Evolutionary conservation across 176 grass and related monocot genomes (phyloP), one percentile per base, ranked within the genome.

Genomic region (Oryza meyeriana): DNA sequence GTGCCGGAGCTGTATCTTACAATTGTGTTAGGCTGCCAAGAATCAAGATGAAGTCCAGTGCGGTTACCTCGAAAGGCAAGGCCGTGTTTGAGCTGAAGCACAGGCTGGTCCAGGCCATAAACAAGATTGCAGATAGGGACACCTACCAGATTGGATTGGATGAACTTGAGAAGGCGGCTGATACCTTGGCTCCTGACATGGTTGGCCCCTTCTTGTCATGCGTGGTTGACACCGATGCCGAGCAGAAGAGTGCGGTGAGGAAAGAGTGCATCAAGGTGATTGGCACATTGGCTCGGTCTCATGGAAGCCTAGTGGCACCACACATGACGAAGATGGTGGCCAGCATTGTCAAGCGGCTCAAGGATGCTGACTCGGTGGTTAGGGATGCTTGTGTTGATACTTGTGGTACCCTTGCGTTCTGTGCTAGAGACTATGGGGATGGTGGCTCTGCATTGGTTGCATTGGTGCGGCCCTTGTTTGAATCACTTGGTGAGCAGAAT

Each of bases 61-160:
- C 25, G 8, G 69, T 83, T 22, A 89, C 83, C 11, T 84, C 76
- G 16, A 98, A 94, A 42, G 87, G 89, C 38, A 95, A 95, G 80
- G 67, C 86, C 0, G 61, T 88, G 18, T 95, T 99, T 67, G 96
- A 93, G 80, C 75, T 99, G 32, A 99, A 99, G 88, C 93, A 95
- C 72, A 92, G 71, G 75, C 77, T 95, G 63, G 79, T 92, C 5
- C 79, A 91, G 1, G 88, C 96, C 72, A 83, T 99, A 12, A 95
- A 99, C 84, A 99, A 99, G 88, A 90, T 99, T 24, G 89, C 80
- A 0, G 96, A 99, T 31, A 26, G 96, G 66, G 96, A 99, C 88
- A 95, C 93, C 1, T 92, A 99, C 59, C 96, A 93, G 83, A 87
- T 99, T 63, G 96, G 91, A 11, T 66, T 89, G 22, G 64, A 77